These are phyloP conservation scores for Puccinia hordei DNA, from an alignment of 1,284 basidiomycete species.

Conservation along the genomic window DNA sequence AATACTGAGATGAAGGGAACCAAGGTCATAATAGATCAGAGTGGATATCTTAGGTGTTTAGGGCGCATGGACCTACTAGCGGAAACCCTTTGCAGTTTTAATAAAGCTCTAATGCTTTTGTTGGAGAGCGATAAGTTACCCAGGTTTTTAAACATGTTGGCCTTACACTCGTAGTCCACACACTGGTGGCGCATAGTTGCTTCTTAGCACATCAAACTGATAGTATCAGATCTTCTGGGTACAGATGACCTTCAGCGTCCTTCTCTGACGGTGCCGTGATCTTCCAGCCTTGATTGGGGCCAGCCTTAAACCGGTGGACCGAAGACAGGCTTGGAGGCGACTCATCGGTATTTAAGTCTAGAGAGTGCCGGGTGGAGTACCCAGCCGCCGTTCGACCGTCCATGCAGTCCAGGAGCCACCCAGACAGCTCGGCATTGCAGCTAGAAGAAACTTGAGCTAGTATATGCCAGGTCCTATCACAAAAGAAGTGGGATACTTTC, in stretches of 20 bases:
- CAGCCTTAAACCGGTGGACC: background rate
- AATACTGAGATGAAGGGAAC: background rate
- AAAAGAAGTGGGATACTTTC: background rate
- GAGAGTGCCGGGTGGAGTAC: background rate
- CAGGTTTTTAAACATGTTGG: constrained; percentile 1
- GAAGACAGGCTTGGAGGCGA: background rate
- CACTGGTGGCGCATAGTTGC: background rate
- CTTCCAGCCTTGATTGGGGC: background rate
- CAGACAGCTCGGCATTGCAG: background rate
- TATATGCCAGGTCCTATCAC: background rate
- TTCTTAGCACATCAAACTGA: too few species aligned
- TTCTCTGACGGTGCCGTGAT: background rate
- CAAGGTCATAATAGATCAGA: too few species aligned
- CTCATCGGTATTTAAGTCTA: background rate
- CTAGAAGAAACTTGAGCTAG: background rate
- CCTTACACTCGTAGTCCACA: background rate
- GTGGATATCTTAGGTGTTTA: too few species aligned
- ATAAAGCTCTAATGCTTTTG: background rate
- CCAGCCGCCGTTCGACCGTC: background rate
- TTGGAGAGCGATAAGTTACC: background rate
- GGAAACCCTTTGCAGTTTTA: background rate
- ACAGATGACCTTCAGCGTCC: background rate
- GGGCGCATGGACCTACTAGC: too few species aligned
- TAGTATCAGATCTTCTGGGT: background rate
- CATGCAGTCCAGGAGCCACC: background rate